A percentile compares a stretch with the other conserved stretches of the same genome.
phyloP scores from a whole-genome alignment of 345 rosid species.

The Eucalyptus curtisii region DNA sequence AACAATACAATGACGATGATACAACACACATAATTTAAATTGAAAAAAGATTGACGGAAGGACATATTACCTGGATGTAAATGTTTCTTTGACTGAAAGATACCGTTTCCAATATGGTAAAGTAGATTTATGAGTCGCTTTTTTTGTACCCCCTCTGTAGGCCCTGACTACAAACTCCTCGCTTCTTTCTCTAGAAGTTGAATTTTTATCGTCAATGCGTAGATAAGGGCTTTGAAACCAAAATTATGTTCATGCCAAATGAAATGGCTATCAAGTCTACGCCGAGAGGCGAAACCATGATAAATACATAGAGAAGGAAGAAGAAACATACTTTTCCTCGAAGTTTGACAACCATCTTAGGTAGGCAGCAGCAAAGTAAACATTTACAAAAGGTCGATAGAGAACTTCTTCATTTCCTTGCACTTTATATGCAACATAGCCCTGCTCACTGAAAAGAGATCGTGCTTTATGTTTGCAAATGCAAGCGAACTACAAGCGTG shows the following conservation, averaged over 20 bases:
- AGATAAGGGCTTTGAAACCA: background rate
- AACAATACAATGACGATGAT: background rate
- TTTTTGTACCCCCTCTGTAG: constrained; percentile 66
- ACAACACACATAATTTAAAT: background rate
- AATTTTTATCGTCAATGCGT: background rate
- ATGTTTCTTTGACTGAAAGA: constrained; percentile 67
- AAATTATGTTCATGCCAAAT: background rate
- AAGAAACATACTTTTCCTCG: constrained; percentile 40
- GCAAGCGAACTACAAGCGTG: background rate
- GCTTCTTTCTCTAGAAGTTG: constrained; percentile 53
- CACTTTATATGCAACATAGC: constrained; percentile 43
- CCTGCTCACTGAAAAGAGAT: constrained; percentile 45
- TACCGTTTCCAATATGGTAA: constrained; percentile 78
- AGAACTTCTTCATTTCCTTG: constrained; percentile 52
- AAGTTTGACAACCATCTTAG: constrained; percentile 70
- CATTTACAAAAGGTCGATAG: constrained; percentile 65
- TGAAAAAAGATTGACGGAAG: background rate
- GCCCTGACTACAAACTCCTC: constrained; percentile 92
- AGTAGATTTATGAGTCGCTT: constrained; percentile 80
- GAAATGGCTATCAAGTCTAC: background rate
- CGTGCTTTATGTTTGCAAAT: background rate
- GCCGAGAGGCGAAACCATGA: background rate
- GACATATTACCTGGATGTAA: constrained; percentile 49
- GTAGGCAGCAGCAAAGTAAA: constrained; percentile 88
- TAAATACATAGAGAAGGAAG: background rate